phyloP scores from a whole-genome alignment of 73 alveolate species.

The Stentor roeselii region DNA sequence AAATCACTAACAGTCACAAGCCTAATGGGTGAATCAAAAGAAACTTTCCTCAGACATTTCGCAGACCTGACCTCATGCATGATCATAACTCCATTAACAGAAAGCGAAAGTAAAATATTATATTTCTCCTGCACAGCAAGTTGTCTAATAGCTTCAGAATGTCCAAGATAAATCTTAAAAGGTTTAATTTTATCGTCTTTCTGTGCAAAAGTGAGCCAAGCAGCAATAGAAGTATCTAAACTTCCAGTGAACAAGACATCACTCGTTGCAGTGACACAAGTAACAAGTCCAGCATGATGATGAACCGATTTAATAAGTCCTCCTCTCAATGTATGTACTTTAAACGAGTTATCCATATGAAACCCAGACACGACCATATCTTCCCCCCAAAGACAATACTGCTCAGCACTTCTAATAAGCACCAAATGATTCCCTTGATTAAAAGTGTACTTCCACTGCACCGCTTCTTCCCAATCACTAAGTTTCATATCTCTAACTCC shows the following conservation, averaged over 20 bases:
- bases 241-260: background rate
- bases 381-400: constrained; percentile 11
- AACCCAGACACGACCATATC: constrained; percentile 9
- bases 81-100: background rate
- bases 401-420: background rate
- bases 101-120: background rate
- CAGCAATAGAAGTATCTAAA: constrained; percentile 13
- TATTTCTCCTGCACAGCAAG: background rate
- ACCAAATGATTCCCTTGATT: background rate
- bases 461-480: constrained; percentile 20
- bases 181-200: constrained; percentile 15
- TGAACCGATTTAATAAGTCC: background rate
- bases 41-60: background rate
- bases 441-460: constrained; percentile 15
- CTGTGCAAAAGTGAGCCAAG: background rate
- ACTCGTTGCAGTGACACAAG: background rate
- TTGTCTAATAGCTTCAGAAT: constrained; percentile 21
- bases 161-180: constrained; percentile 4
- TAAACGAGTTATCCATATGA: constrained; percentile 25
- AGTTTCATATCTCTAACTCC: background rate
- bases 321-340: constrained; percentile 14
- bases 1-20: background rate
- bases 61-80: background rate
- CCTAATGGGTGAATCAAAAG: background rate
- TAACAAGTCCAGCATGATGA: constrained; percentile 30